Evolutionary conservation across 768 basidiomycete genomes (phyloP), one percentile per base, ranked within the genome.

Genomic region (Suillus subaureus): DNA sequence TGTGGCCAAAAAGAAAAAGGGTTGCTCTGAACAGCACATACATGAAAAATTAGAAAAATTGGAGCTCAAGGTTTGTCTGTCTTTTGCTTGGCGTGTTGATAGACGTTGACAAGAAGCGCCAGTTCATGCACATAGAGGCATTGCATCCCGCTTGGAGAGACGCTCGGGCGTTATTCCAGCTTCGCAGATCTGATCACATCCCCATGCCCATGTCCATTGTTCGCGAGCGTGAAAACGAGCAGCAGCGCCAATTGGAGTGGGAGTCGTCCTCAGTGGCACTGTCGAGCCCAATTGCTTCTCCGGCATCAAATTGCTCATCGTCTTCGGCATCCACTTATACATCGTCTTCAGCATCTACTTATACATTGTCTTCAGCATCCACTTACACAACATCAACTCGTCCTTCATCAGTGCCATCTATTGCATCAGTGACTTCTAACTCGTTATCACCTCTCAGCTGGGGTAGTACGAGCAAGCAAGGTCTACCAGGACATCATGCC

Each of bases 91-190:
- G 51, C 4, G 31, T 33, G 31, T 55, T 33, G 54, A 55, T 31
- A n/a, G 33, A n/a, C 11, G 21, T n/a, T 55, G 54, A 55, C 18
- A 7, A 3, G 9, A 33, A 33, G 11, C 21, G 21, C 12, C 21
- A 55, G 54, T 55, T 55, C 31, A 55, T n/a, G 54, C 5, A 55
- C 54, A 33, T 55, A 55, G 54, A 55, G 54, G 11, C 2, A n/a
- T 55, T 55, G 13, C 31, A 55, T 55, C 54, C 54, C 2, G 54
- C 54, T 33, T 55, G 31, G 31, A 55, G 54, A 55, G 54, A 55
- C 6, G 54, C 54, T 55, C 54, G 54, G 11, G 54, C 54, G 6
- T 55, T 55, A 35, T 55, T 55, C 54, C 54, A 55, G 21, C 54
- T 55, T 55, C 21, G 54, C 11, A 55, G 12, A 33, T 55, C 54